These are phyloP conservation scores for Myriosclerotinia scirpicola DNA, from an alignment of 2,329 filamentous ascomycete genomes.

Conservation along the genomic window DNA sequence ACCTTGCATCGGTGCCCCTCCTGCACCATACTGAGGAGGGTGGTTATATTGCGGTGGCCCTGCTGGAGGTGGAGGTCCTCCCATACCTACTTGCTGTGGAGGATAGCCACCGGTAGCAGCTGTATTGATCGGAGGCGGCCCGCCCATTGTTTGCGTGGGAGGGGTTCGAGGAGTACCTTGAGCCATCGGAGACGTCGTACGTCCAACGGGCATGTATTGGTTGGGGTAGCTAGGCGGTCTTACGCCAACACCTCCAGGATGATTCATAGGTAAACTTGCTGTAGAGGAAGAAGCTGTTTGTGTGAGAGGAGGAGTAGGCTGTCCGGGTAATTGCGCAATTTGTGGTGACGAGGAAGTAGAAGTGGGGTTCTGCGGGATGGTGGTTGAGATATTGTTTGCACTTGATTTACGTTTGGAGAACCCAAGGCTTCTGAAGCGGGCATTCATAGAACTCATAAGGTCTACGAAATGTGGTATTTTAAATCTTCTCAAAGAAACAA, in stretches of 20 bases:
- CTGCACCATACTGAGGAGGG: constrained; percentile 39
- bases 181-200: constrained; percentile 47
- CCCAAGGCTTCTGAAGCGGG: constrained; percentile 75
- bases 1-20: constrained; percentile 30
- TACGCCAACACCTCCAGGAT: constrained; percentile 56
- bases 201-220: constrained; percentile 55
- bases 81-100: constrained; percentile 48
- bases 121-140: constrained; percentile 67
- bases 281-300: constrained; percentile 51
- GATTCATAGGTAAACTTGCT: constrained; percentile 61
- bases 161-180: constrained; percentile 38
- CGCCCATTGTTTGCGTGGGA: constrained; percentile 48
- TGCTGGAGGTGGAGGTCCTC: constrained; percentile 34
- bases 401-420: constrained; percentile 74
- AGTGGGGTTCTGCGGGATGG: constrained; percentile 40
- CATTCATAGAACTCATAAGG: constrained; percentile 77
- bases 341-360: constrained; percentile 36
- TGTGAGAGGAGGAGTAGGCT: constrained; percentile 28
- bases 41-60: constrained; percentile 40
- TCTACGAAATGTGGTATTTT: constrained; percentile 26
- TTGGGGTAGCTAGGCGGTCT: constrained; percentile 64
- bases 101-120: constrained; percentile 60
- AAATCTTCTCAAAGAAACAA: constrained; percentile 38
- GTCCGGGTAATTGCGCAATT: constrained; percentile 31
- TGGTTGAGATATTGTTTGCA: constrained; percentile 51